A percentile compares a stretch with the other conserved stretches of the same genome.
phyloP scores from a whole-genome alignment of 2,329 filamentous ascomycete genomes.

The Westerdykella sp. region DNA sequence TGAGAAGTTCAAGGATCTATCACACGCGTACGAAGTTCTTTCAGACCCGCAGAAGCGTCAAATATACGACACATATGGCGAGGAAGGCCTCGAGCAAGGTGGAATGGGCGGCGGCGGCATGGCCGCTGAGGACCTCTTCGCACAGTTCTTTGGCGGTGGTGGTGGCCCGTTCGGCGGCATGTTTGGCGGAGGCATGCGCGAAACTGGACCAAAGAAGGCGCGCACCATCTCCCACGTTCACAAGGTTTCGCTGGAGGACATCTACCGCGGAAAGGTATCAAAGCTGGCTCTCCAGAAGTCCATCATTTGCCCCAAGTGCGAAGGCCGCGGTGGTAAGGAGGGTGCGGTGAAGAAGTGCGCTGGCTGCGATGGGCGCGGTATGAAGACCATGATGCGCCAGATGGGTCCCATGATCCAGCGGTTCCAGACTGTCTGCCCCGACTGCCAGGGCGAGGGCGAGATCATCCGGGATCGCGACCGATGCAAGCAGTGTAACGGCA shows the following conservation, averaged over 20 bases:
- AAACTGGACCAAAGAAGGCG: conserved; percentile 80
- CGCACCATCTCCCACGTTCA: conserved; percentile 97
- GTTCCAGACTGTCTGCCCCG: conserved; percentile 97
- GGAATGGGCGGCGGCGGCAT: conserved; percentile 75
- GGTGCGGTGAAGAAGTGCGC: conserved; percentile 91
- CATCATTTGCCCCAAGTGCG: conserved; percentile 91
- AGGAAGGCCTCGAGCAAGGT: conserved; percentile 85
- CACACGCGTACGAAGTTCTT: conserved; percentile 90
- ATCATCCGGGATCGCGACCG: conserved; percentile 94
- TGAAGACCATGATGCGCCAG: conserved; percentile 99
- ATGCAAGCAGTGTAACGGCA: conserved; percentile 93
- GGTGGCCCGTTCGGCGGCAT: conserved; percentile 62
- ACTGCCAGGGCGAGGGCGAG: conserved; percentile 96
- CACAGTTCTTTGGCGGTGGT: conserved; percentile 86
- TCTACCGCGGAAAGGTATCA: conserved; percentile 96
- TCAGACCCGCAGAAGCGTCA: conserved; percentile 86
- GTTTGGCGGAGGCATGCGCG: conserved; percentile 61
- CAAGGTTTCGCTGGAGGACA: conserved; percentile 95
- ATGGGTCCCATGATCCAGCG: conserved; percentile 99
- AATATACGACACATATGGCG: conserved; percentile 95
- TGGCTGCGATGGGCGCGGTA: conserved; percentile 87
- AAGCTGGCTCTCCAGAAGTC: conserved; percentile 97
- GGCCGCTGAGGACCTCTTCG: conserved; percentile 93
- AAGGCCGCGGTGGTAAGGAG: conserved; percentile 92
- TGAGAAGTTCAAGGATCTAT: conserved; percentile 98